A percentile compares a stretch with the other conserved stretches of the same genome.
phyloP scores from a whole-genome alignment of 2,329 filamentous ascomycete genomes.

The Penicillium sp. region DNA sequence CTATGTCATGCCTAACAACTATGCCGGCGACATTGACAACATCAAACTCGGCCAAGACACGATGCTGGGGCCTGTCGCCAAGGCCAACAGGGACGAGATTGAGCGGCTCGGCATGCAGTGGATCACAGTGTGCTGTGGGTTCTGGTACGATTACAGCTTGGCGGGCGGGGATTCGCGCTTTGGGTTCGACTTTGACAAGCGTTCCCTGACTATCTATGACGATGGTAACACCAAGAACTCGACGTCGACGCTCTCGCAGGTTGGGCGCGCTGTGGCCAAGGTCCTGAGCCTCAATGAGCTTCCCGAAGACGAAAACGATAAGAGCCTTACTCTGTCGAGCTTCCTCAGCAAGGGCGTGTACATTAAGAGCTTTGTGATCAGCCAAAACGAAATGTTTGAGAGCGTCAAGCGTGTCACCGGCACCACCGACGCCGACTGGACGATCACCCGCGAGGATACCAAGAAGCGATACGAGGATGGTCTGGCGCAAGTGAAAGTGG shows the following conservation, averaged over 20 bases:
- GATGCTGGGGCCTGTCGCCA: constrained; percentile 31
- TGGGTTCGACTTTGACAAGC: constrained; percentile 52
- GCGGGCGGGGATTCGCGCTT: constrained; percentile 37
- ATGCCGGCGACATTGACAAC: constrained; percentile 33
- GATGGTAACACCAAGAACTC: constrained; percentile 12
- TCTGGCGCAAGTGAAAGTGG: constrained; percentile 44
- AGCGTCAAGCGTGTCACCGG: constrained; percentile 59
- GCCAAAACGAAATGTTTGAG: constrained; percentile 64
- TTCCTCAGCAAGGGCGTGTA: constrained; percentile 53
- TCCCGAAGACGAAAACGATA: constrained; percentile 41
- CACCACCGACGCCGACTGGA: constrained; percentile 60
- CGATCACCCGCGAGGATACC: constrained; percentile 49
- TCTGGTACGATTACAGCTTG: constrained; percentile 57
- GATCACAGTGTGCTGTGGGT: constrained; percentile 47
- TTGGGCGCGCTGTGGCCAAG: constrained; percentile 52
- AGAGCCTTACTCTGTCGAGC: constrained; percentile 38
- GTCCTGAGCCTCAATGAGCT: constrained; percentile 49
- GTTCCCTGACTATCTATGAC: constrained; percentile 50
- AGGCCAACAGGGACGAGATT: constrained; percentile 38
- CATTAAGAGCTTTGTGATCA: constrained; percentile 57
- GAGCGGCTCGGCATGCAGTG: constrained; percentile 44
- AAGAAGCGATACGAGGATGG: constrained; percentile 52
- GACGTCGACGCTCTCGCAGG: constrained; percentile 59
- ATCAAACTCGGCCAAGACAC: constrained; percentile 35
- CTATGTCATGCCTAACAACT: constrained; percentile 56